Evolutionary conservation across 2,329 filamentous ascomycete species (phyloP), one percentile per base, ranked within the genome.

Genomic region (Daldinia sp.): DNA sequence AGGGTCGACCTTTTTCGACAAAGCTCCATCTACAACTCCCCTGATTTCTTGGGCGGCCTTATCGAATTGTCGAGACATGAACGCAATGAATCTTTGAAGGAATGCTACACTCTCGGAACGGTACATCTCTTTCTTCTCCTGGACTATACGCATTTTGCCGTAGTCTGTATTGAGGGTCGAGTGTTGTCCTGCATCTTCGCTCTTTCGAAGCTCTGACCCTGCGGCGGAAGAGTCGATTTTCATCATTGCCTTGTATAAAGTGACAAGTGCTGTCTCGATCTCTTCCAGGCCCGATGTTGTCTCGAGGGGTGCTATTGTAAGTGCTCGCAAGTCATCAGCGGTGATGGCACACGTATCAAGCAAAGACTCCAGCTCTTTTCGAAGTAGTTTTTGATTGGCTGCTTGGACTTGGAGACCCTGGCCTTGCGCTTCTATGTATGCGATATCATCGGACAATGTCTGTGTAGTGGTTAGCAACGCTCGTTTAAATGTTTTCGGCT

Each of bases 371-470:
- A 99, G 86, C 79, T 99, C 96, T 70, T 91, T 93, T 79, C 95
- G 93, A 53, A 99, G 86, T 30, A 97, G 87, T 79, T 97, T 97
- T 79, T 99, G 96, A 75, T 99, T 99, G 44, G 96, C 93, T 20
- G 95, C 95, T 80, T 98, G 96, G 6, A 99, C 95, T 76, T 99
- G 96, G 53, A 99, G 84, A 83, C 96, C 96, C 81, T 99, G 95
- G 6, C 93, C 94, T 80, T 99, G 96, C 1, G 96, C 94, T 82
- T 99, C 96, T 72, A 99, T 98, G 78, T 97, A 98, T 3, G 94
- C 91, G 74, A 99, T 97, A 75, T 99, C 96, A 56, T 98, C 95
- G 63, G 94, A 94, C 33, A 99, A 86, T 55, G 94, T 98, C 92
- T 97, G 76, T 26, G 30, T 15, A 4, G n/a, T 9, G 12, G 65